These are phyloP conservation scores for Fulvia fulva DNA, from an alignment of 2,329 filamentous ascomycete genomes.

Conservation along the genomic window DNA sequence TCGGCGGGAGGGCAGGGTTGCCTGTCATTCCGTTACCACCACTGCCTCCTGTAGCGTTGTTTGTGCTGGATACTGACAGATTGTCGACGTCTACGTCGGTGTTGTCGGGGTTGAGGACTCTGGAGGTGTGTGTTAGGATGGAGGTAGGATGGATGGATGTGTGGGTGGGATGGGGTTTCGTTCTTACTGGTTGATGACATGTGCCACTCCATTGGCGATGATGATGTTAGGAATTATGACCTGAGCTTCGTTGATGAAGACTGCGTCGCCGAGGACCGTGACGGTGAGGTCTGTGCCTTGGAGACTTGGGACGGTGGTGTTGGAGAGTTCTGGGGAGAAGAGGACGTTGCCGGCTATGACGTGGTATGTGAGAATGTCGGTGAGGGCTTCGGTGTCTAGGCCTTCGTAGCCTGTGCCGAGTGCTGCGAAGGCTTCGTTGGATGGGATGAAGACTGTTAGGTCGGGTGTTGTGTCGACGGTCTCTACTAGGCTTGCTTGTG, in stretches of 20 bases:
- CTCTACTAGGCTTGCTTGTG: constrained; percentile 3
- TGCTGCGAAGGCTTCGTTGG: background rate
- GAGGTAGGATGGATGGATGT: background rate
- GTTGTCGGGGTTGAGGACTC: background rate
- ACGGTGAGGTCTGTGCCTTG: constrained; percentile 24
- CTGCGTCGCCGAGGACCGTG: constrained; percentile 35
- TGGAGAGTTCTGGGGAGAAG: constrained; percentile 12
- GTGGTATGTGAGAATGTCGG: constrained; percentile 3
- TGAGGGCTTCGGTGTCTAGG: background rate
- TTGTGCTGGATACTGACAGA: background rate
- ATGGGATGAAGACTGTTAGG: constrained; percentile 20
- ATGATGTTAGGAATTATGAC: constrained; percentile 19
- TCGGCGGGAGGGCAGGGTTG: background rate
- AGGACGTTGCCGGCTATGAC: constrained; percentile 3
- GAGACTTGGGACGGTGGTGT: constrained; percentile 6
- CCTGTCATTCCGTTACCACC: background rate
- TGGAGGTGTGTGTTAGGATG: background rate
- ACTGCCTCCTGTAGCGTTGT: background rate
- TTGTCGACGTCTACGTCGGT: background rate
- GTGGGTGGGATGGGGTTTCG: background rate
- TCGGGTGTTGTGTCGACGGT: constrained; percentile 12
- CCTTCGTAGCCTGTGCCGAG: background rate
- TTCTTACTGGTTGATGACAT: constrained; percentile 10
- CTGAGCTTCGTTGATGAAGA: constrained; percentile 33
- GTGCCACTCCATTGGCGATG: constrained; percentile 7